A percentile compares a stretch with the other conserved stretches of the same genome.
These are phyloP conservation scores for Ascochyta lentis DNA, from an alignment of 2,329 filamentous ascomycete genomes.

Conservation along the genomic window DNA sequence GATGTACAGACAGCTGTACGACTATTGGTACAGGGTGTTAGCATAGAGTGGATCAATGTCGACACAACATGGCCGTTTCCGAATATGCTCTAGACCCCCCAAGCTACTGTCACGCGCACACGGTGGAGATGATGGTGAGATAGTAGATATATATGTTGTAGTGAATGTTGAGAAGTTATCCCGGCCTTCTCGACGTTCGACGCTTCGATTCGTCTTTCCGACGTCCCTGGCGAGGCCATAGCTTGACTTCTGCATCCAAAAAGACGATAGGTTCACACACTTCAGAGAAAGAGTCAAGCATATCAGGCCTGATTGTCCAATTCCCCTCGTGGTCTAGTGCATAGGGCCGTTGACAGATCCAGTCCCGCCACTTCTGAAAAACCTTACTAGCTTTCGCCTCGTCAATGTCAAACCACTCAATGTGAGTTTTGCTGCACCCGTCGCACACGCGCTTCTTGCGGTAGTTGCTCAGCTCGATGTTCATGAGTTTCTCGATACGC, in stretches of 20 bases:
- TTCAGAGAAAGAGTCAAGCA: not conserved
- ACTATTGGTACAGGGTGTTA: too few species aligned
- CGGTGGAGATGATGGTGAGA: too few species aligned
- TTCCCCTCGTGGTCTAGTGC: not conserved
- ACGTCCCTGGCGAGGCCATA: too few species aligned
- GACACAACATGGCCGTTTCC: too few species aligned
- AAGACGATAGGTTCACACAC: not conserved
- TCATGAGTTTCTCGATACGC: conserved; percentile 83
- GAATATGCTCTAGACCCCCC: too few species aligned
- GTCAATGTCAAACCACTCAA: conserved; percentile 86
- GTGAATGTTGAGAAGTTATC: too few species aligned
- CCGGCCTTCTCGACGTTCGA: too few species aligned
- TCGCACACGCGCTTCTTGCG: conserved; percentile 67
- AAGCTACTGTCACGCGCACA: too few species aligned
- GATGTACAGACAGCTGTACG: too few species aligned
- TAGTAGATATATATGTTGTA: too few species aligned
- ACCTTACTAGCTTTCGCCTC: conserved; percentile 15
- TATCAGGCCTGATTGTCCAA: conserved; percentile 14
- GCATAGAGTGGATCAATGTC: too few species aligned
- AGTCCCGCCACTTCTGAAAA: conserved; percentile 22
- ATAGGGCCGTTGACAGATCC: conserved; percentile 21
- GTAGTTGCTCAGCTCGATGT: conserved; percentile 73
- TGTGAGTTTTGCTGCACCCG: conserved; percentile 78
- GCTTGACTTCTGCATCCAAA: not conserved
- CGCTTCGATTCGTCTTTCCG: too few species aligned